Percentiles rank a stretch among this genome's conserved stretches.
phyloP scores from a whole-genome alignment of 2,329 filamentous ascomycete genomes.

The Cordyceps javanica region DNA sequence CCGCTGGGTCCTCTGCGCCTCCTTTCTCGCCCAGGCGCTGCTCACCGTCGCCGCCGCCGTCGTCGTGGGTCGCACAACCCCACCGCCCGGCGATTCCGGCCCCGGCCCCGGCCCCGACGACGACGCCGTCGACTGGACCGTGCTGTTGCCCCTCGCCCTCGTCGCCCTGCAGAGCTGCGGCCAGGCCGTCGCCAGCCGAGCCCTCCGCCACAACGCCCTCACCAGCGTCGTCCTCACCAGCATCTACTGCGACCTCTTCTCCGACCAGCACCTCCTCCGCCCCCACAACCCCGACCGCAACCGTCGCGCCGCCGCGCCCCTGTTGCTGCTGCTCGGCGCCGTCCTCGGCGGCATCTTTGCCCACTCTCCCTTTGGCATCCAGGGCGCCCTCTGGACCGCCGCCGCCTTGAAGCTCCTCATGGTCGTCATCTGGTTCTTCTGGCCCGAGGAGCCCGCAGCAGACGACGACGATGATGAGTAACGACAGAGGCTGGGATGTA shows the following conservation, averaged over 20 bases:
- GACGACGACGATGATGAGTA: slow-evolving; percentile 25
- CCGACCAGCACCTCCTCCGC: slow-evolving; percentile 48
- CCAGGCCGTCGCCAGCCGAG: slow-evolving; percentile 68
- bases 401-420: slow-evolving; percentile 50
- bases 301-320: slow-evolving; percentile 42
- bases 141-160: slow-evolving; percentile 60
- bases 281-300: slow-evolving; percentile 44
- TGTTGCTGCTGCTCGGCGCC: slow-evolving; percentile 44
- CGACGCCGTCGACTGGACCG: slow-evolving; percentile 48
- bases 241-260: slow-evolving; percentile 75
- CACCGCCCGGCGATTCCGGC: too few relatives aligned
- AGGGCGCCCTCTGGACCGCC: slow-evolving; percentile 54
- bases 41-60: slow-evolving; percentile 46
- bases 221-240: slow-evolving; percentile 77
- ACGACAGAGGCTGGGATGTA: neutral
- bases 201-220: slow-evolving; percentile 61
- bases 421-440: slow-evolving; percentile 53
- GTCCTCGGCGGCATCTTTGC: slow-evolving; percentile 45
- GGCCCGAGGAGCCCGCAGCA: slow-evolving; percentile 45
- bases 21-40: slow-evolving; percentile 47
- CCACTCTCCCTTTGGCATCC: slow-evolving; percentile 40
- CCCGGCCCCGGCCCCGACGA: too few relatives aligned
- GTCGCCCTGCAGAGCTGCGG: slow-evolving; percentile 73
- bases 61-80: slow-evolving; percentile 43
- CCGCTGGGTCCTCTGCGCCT: slow-evolving; percentile 58